Percentiles rank a stretch among this genome's conserved stretches.
These are phyloP conservation scores for Bacidia gigantensis DNA, from an alignment of 495 filamentous ascomycete genomes.

Conservation along the genomic window DNA sequence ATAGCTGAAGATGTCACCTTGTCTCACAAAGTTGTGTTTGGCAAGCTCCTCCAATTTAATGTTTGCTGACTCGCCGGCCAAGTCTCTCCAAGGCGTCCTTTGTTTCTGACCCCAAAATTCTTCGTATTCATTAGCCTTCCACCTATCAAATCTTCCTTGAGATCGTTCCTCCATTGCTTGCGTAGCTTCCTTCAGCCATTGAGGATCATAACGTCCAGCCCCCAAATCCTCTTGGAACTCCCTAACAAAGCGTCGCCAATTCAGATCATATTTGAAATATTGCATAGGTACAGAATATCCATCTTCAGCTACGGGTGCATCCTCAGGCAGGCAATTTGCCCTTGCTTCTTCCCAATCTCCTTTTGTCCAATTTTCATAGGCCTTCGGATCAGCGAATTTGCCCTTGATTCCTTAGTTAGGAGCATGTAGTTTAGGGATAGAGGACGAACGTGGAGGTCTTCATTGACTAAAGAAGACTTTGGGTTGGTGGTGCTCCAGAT, in stretches of 20 bases:
- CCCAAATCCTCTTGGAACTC: slow-evolving; percentile 47
- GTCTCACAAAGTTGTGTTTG: slow-evolving; percentile 31
- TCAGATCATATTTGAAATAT: slow-evolving; percentile 37
- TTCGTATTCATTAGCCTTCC: slow-evolving; percentile 52
- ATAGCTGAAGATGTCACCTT: slow-evolving; percentile 40
- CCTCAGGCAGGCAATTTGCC: slow-evolving; percentile 37
- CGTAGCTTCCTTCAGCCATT: slow-evolving; percentile 54
- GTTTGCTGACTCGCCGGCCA: slow-evolving; percentile 35
- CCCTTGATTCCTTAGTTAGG: slow-evolving; percentile 28
- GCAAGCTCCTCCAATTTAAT: slow-evolving; percentile 36
- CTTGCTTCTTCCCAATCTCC: slow-evolving; percentile 43
- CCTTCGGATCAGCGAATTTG: slow-evolving; percentile 38
- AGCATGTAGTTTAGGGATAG: background rate
- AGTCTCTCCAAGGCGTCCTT: slow-evolving; percentile 24
- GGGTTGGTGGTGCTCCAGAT: slow-evolving; percentile 41
- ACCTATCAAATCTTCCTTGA: slow-evolving; percentile 57
- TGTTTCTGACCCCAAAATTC: slow-evolving; percentile 58
- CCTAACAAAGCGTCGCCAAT: slow-evolving; percentile 35
- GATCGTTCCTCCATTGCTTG: slow-evolving; percentile 45
- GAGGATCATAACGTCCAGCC: slow-evolving; percentile 46
- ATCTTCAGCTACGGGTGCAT: slow-evolving; percentile 27
- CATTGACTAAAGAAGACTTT: slow-evolving; percentile 38
- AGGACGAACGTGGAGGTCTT: slow-evolving; percentile 40
- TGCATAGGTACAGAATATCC: slow-evolving; percentile 26
- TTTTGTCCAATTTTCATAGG: slow-evolving; percentile 44